phyloP scores from a whole-genome alignment of 441 rosid genomes.

The Syzygium malaccense region DNA sequence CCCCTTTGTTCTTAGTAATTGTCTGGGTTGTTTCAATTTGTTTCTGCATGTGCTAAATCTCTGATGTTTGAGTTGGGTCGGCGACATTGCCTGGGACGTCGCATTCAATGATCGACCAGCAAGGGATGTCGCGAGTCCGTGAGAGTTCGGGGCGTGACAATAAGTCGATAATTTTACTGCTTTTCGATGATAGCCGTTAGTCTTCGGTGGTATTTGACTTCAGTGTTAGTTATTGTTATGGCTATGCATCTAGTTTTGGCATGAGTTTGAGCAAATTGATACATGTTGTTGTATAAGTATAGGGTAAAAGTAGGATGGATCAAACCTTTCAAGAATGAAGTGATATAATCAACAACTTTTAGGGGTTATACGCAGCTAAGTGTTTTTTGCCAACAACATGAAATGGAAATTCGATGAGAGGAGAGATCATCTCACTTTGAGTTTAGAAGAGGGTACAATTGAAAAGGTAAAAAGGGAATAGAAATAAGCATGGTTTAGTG shows the following conservation, averaged over 20 bases:
- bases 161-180: neutral
- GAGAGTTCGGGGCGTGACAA: no score
- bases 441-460: neutral
- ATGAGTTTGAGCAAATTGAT: neutral
- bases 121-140: no score
- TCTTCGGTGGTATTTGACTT: neutral
- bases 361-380: neutral
- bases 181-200: neutral
- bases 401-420: neutral
- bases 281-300: neutral
- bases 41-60: no score
- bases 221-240: neutral
- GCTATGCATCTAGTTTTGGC: neutral
- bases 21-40: no score
- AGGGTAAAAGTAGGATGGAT: neutral
- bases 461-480: neutral
- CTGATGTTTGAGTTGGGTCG: no score
- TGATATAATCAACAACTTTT: neutral
- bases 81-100: no score
- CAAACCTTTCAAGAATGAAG: neutral
- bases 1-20: no score
- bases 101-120: no score
- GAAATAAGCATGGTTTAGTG: no score
- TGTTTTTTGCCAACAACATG: no score
- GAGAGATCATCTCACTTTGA: neutral